Evolutionary conservation across 163 green algal genomes (phyloP), one percentile per base, ranked within the genome.

Genomic region (Smithsoniella earleae): DNA sequence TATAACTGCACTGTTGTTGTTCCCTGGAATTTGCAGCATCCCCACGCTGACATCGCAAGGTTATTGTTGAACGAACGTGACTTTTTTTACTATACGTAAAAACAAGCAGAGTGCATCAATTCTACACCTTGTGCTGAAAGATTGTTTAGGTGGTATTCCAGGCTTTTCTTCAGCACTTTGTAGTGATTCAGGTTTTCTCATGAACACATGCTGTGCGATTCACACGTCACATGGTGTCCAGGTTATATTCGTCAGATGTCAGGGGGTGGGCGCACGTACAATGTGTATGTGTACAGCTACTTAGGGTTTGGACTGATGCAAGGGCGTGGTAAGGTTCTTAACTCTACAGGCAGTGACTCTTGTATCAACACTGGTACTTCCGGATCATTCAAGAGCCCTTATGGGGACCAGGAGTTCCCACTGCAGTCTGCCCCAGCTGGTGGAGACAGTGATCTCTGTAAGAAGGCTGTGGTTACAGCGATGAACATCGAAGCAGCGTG

Each of bases 221-320:
- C n/a, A n/a, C n/a, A n/a, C n/a, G n/a, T n/a, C n/a, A n/a, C n/a
- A n/a, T n/a, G 40, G 40, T 30, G 22, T 65, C 36, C 62, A 28
- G 78, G 86, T 0, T 97, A 96, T 79, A 73, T 96, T 1, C 86
- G 77, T 0, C 74, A 79, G 43, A 82, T 98, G n/a, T 76, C 74
- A 1, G 89, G 82, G 4, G 86, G 77, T 5, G 89, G 90, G 1
- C 63, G 73, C 22, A 78, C 52, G 0, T 97, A 96, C 85, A 82
- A 86, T 33, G 91, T 99, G 2, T 99, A 99, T 76, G 91, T 98
- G 22, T 86, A 97, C 79, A 95, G 87, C 74, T 97, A 97, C 77
- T 81, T 98, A 36, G 91, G 90, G 8, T 97, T 91, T 79, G 93
- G 93, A 13, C 81, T 98, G 37, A 97, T 97, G 92, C 92, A 92